Conservation (phyloP, 176 grass and related monocot genomes). For the Carex myosuroides region DNA sequence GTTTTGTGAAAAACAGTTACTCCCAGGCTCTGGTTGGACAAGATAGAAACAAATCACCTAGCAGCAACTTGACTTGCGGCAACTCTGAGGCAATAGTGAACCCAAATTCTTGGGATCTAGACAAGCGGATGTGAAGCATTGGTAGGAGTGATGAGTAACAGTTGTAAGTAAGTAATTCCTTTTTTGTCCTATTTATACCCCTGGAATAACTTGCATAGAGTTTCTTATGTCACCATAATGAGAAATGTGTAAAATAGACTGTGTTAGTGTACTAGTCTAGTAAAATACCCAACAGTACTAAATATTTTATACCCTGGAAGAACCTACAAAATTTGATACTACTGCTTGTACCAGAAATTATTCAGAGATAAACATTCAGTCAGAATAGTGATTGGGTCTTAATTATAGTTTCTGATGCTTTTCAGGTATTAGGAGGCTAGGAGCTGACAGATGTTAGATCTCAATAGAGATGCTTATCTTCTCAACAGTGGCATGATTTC, state of each 20-base stretch:
- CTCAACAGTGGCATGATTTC: neutral
- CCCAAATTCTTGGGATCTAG: conserved; percentile 18
- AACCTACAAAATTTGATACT: neutral
- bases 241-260: neutral
- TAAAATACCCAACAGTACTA: neutral
- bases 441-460: neutral
- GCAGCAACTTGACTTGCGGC: conserved; percentile 13
- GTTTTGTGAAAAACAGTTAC: conserved; percentile 27
- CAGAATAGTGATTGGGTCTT: neutral
- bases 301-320: neutral
- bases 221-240: neutral
- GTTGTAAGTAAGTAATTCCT: conserved; percentile 27
- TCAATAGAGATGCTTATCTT: neutral
- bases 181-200: neutral
- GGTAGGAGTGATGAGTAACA: conserved; percentile 3
- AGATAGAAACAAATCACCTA: conserved; percentile 27
- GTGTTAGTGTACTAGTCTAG: neutral
- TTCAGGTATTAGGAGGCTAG: neutral
- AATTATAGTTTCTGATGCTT: neutral
- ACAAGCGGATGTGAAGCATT: conserved; percentile 19
- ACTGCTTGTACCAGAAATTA: neutral
- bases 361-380: neutral
- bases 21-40: neutral
- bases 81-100: conserved; percentile 21
- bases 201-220: neutral